Conservation (phyloP, 2,329 filamentous ascomycete genomes). For the Allantophomopsis cytisporea region DNA sequence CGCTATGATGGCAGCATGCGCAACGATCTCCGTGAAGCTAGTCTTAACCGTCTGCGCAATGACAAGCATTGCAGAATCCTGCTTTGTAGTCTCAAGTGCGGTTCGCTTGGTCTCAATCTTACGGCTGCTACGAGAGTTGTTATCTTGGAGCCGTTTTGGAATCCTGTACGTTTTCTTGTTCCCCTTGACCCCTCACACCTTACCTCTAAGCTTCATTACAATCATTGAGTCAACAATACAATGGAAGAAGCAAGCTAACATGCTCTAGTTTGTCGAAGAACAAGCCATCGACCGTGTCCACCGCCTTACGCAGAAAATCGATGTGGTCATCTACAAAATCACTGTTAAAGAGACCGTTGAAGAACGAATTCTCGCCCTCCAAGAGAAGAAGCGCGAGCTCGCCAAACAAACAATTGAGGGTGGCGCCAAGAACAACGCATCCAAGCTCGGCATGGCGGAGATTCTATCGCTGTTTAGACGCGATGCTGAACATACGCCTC, state of each 20-base stretch:
- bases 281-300: slow-evolving; percentile 98
- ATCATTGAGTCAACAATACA: background rate
- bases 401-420: slow-evolving; percentile 87
- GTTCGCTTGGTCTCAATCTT: slow-evolving; percentile 82
- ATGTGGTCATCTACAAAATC: slow-evolving; percentile 91
- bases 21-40: slow-evolving; percentile 84
- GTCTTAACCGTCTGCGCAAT: slow-evolving; percentile 61
- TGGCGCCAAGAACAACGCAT: slow-evolving; percentile 54
- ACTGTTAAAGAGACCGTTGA: slow-evolving; percentile 81
- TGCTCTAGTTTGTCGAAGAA: slow-evolving; percentile 78
- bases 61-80: slow-evolving; percentile 67
- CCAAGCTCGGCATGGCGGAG: slow-evolving; percentile 85
- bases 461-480: slow-evolving; percentile 70
- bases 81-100: slow-evolving; percentile 88
- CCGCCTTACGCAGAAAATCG: slow-evolving; percentile 89
- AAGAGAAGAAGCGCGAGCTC: slow-evolving; percentile 84
- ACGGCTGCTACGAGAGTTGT: slow-evolving; percentile 89
- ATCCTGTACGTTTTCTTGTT: slow-evolving; percentile 35
- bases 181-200: slow-evolving; percentile 4
- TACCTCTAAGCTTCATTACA: slow-evolving; percentile 2
- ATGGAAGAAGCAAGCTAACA: background rate
- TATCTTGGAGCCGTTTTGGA: slow-evolving; percentile 97
- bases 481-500: slow-evolving; percentile 16
- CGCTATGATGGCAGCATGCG: slow-evolving; percentile 94
- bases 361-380: slow-evolving; percentile 85